phyloP scores from a whole-genome alignment of 257 asterid species.

The Solanum peruvianum region DNA sequence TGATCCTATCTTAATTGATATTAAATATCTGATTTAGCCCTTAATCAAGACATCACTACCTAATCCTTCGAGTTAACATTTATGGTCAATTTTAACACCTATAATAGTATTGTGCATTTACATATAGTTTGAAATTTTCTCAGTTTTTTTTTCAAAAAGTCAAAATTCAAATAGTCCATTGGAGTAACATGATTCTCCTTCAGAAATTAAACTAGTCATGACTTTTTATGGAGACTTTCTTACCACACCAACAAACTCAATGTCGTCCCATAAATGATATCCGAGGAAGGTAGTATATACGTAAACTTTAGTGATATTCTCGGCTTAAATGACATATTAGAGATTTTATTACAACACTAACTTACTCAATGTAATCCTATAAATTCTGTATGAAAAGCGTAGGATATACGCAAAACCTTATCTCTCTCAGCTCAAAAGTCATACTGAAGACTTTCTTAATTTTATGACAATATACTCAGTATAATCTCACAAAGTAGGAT shows the following conservation, averaged over 20 bases:
- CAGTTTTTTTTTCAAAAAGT: neutral
- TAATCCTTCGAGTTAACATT: neutral
- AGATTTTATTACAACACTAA: neutral
- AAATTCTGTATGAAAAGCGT: rapidly evolving
- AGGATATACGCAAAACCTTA: neutral
- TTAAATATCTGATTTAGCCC: neutral
- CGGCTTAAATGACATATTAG: neutral
- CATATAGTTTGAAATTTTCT: neutral
- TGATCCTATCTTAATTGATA: neutral
- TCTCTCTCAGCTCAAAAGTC: too few relatives aligned
- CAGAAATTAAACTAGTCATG: neutral
- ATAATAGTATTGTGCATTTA: neutral
- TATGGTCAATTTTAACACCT: neutral
- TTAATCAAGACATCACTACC: neutral
- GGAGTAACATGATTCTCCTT: neutral
- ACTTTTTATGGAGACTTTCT: neutral
- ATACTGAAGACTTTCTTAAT: neutral
- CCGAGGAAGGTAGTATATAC: neutral
- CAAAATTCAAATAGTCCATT: neutral
- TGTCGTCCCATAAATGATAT: neutral
- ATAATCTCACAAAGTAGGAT: neutral
- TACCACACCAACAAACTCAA: neutral
- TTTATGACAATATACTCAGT: neutral
- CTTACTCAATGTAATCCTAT: neutral
- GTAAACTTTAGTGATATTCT: neutral